Base-by-base conservation (phyloP, 805 yeast genomes). In the Metschnikowia kunwiensis region DNA sequence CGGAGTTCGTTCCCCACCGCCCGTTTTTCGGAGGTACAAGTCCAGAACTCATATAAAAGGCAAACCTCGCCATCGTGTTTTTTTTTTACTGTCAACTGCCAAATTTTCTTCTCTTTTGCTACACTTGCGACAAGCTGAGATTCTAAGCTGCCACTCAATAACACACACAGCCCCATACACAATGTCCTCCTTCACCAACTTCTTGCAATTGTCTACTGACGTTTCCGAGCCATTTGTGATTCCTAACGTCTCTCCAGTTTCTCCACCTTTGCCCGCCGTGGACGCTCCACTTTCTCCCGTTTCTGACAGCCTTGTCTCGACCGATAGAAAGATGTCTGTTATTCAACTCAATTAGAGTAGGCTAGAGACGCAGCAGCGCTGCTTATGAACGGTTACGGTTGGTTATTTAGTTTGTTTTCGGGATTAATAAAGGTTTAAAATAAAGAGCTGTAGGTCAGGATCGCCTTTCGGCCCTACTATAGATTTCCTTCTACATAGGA, bases 191-290 rank as follows among this genome's bases (percentile, higher is more conserved):
- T 38, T 38, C 9, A 21, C 36, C 62, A 46, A 64, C 47, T 80
- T 75, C 58, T 67, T 80, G 57, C 66, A 70, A 30, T 68, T 80
- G 57, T 69, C 81, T 25, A 70, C 77, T 35, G 78, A 77, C 43
- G 60, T 71, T 33, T 68, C 75, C 40, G 68, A 74, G 58, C 86
- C 88, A 47, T 80, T 80, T 51, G 71, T 81, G 36, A 79, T 81
- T 51, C 80, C 80, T 51, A 61, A 74, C 43, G 70, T 79, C 30
- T 78, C 86, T 1, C 86, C 86, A 23, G 70, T 69, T 7, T 69
- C 66, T 11, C 63, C 68, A 13, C 27, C 37, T 24, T 34, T 50
- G 15, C 19, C 30, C 3, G 32, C 41, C 10, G 33, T 41, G 27
- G 31, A 28, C 15, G 30, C 42, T 14, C 32, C 42, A 3, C 39